Conservation (phyloP, 23 red algal genomes). For the Gracilaria gracilis region DNA sequence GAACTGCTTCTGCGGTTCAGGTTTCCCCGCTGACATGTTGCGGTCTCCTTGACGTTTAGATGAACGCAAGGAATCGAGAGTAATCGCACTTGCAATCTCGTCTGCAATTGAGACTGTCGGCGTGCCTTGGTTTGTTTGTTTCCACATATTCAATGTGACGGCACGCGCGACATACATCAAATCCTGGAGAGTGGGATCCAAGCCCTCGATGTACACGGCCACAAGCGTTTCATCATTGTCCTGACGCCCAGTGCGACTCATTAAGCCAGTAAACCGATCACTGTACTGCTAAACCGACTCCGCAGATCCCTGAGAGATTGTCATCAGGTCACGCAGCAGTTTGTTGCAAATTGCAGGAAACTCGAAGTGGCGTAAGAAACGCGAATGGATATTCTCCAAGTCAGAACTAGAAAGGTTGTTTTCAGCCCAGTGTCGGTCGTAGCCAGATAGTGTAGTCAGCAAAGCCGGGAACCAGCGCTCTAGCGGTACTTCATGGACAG, state of each 20-base stretch:
- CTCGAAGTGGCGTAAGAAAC: constrained; percentile 28
- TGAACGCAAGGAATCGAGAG: neutral
- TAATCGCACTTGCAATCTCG: neutral
- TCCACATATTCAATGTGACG: constrained; percentile 11
- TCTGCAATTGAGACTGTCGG: neutral
- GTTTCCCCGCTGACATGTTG: no score
- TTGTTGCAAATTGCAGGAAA: constrained; percentile 1
- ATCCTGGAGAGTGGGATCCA: neutral
- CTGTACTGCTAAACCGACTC: constrained; percentile 17
- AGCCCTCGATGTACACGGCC: neutral
- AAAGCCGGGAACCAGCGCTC: constrained; percentile 28
- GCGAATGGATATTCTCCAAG: neutral
- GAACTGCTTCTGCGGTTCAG: no score
- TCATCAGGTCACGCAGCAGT: constrained; percentile 8
- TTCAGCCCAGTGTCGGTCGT: constrained; percentile 5
- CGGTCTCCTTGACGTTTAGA: neutral
- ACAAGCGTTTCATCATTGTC: constrained; percentile 18
- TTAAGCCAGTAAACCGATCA: constrained; percentile 19
- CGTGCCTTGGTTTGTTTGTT: neutral
- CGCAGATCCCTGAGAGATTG: neutral
- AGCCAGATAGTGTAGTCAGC: constrained; percentile 7
- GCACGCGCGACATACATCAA: constrained; percentile 18
- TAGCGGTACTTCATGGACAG: neutral
- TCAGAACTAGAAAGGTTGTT: neutral
- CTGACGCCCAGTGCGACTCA: neutral